These are phyloP conservation scores for Cyberlindnera nakhonratchasimensis DNA, from an alignment of 805 yeast species.

Conservation along the genomic window DNA sequence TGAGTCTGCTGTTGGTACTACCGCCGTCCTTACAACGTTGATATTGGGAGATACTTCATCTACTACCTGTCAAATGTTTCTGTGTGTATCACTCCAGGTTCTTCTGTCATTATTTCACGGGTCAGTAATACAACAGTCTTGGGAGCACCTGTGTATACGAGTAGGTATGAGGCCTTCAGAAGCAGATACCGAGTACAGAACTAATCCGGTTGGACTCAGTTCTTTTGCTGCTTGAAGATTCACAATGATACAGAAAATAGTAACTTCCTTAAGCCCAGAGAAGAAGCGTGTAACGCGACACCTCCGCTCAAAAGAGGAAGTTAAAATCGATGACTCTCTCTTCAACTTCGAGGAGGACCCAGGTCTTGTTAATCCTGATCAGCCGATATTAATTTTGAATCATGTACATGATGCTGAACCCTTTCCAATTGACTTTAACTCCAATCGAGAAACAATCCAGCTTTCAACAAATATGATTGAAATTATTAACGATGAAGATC, in stretches of 20 bases:
- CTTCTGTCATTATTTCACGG: neutral
- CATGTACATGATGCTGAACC: constrained; percentile 1
- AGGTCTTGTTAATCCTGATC: constrained; percentile 14
- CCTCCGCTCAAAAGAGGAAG: constrained; percentile 22
- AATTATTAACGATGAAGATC: constrained; percentile 1
- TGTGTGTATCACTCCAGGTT: constrained; percentile 1
- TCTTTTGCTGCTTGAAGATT: too few relatives aligned
- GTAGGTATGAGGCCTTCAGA: neutral
- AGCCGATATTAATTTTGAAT: constrained; percentile 10
- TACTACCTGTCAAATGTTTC: neutral
- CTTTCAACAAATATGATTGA: constrained; percentile 8
- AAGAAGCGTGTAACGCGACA: constrained; percentile 12
- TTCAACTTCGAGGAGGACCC: constrained; percentile 29
- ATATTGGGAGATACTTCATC: neutral
- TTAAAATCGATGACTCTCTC: constrained; percentile 20
- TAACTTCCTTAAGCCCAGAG: constrained; percentile 1
- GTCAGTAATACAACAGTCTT: neutral
- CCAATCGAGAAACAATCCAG: constrained; percentile 3
- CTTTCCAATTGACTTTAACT: constrained; percentile 8
- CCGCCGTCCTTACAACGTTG: neutral
- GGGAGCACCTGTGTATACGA: neutral
- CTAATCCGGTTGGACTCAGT: too few relatives aligned
- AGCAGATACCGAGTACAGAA: neutral
- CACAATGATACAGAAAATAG: neutral
- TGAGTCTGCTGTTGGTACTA: neutral